These are phyloP conservation scores for Rhinocladiella similis DNA, from an alignment of 2,329 filamentous ascomycete genomes.

Conservation along the genomic window DNA sequence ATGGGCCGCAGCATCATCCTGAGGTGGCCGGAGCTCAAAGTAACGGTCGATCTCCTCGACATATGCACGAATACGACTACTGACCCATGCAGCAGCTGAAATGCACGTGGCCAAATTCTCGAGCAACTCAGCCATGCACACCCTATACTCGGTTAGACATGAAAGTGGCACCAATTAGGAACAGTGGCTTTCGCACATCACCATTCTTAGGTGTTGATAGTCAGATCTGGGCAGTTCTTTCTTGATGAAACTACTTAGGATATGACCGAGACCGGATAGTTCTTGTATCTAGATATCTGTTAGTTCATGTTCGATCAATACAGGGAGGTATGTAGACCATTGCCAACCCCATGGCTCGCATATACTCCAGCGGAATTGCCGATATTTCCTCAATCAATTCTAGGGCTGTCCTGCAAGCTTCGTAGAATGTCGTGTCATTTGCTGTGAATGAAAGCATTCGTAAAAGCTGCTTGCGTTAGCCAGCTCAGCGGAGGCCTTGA, in stretches of 20 bases:
- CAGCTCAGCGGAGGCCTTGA: not conserved
- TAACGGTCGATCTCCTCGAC: constrained; percentile 14
- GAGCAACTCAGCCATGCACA: constrained; percentile 17
- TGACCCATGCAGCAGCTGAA: constrained; percentile 4
- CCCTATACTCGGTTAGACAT: constrained; percentile 1
- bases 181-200: constrained; percentile 4
- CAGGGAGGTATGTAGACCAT: constrained; percentile 3
- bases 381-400: constrained; percentile 17
- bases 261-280: constrained; percentile 14
- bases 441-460: constrained; percentile 6
- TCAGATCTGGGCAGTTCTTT: constrained; percentile 9
- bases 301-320: not conserved
- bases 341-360: constrained; percentile 12
- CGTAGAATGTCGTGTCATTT: constrained; percentile 5
- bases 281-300: constrained; percentile 12
- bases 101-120: constrained; percentile 8
- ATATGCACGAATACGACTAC: constrained; percentile 6
- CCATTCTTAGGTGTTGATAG: constrained; percentile 15
- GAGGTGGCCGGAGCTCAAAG: not conserved
- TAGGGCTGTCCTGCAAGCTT: constrained; percentile 9
- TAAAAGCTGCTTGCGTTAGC: constrained; percentile 1
- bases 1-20: not conserved
- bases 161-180: not conserved
- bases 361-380: constrained; percentile 11
- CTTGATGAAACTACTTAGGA: constrained; percentile 14